Evolutionary conservation across 2,329 filamentous ascomycete genomes (phyloP).

Genomic region (Verruconis gallopava): DNA sequence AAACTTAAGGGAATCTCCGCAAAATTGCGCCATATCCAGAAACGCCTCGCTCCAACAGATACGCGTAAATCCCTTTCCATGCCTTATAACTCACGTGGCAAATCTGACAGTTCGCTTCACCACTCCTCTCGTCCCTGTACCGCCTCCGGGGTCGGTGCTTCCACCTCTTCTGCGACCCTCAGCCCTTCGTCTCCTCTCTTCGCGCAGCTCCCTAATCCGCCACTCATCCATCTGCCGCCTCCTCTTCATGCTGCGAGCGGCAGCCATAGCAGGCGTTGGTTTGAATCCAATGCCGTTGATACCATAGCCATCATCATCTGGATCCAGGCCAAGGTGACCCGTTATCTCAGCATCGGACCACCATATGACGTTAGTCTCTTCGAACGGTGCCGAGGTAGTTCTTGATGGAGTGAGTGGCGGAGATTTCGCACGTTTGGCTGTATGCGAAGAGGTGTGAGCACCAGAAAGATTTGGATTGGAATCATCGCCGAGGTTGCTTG

Average conservation of each 20-base stretch:
- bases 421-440: neutral
- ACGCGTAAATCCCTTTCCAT: no score
- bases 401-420: neutral
- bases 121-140: neutral
- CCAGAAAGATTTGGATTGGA: neutral
- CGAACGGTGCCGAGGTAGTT: neutral
- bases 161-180: constrained; percentile 31
- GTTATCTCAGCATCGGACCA: constrained; percentile 53
- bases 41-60: no score
- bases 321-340: constrained; percentile 40
- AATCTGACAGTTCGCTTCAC: constrained; percentile 8
- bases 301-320: constrained; percentile 48
- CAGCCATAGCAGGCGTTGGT: constrained; percentile 46
- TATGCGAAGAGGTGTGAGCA: neutral
- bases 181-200: constrained; percentile 43
- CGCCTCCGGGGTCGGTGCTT: neutral
- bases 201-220: constrained; percentile 44
- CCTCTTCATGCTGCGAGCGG: constrained; percentile 41
- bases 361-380: neutral
- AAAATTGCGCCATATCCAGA: no score
- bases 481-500: neutral
- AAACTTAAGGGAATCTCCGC: no score
- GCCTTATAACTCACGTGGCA: no score
- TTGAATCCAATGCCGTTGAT: constrained; percentile 52
- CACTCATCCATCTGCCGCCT: constrained; percentile 47